Evolutionary conservation across 1,139 yeast species (phyloP).

Genomic region (Spencermartinsiella ligniputridi): DNA sequence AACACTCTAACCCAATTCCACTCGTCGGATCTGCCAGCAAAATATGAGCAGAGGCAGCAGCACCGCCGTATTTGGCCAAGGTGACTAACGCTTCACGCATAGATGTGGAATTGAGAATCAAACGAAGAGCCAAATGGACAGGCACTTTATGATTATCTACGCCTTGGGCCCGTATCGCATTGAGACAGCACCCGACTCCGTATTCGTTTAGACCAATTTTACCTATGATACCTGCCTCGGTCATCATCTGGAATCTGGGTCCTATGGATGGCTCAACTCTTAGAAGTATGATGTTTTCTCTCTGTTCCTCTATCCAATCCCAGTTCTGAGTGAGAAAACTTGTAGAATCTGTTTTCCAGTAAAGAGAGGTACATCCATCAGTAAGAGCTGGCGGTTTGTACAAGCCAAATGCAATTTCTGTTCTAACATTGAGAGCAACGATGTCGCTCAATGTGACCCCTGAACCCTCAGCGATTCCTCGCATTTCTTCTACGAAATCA

Average conservation of each 20-base stretch:
- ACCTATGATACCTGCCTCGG: slow-evolving; percentile 37
- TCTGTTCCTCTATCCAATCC: slow-evolving; percentile 33
- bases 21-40: slow-evolving; percentile 20
- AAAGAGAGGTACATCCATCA: slow-evolving; percentile 36
- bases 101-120: slow-evolving; percentile 27
- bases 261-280: slow-evolving; percentile 23
- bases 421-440: slow-evolving; percentile 33
- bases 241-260: slow-evolving; percentile 29
- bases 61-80: slow-evolving; percentile 21
- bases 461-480: slow-evolving; percentile 35
- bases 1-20: slow-evolving; percentile 19
- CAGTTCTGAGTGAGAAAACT: slow-evolving; percentile 32
- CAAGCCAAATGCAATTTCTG: slow-evolving; percentile 32
- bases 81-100: slow-evolving; percentile 27
- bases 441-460: slow-evolving; percentile 30
- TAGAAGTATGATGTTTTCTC: slow-evolving; percentile 27
- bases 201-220: slow-evolving; percentile 35
- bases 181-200: slow-evolving; percentile 34
- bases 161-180: slow-evolving; percentile 32
- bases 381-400: slow-evolving; percentile 21
- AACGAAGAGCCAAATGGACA: slow-evolving; percentile 34
- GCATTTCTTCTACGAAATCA: slow-evolving; percentile 31
- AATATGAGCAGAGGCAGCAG: slow-evolving; percentile 22
- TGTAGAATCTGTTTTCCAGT: slow-evolving; percentile 18
- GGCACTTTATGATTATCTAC: slow-evolving; percentile 30